Percentiles rank a stretch among this genome's conserved stretches.
Evolutionary conservation across 768 basidiomycete species (phyloP).

Genomic region (Mycena rosella): DNA sequence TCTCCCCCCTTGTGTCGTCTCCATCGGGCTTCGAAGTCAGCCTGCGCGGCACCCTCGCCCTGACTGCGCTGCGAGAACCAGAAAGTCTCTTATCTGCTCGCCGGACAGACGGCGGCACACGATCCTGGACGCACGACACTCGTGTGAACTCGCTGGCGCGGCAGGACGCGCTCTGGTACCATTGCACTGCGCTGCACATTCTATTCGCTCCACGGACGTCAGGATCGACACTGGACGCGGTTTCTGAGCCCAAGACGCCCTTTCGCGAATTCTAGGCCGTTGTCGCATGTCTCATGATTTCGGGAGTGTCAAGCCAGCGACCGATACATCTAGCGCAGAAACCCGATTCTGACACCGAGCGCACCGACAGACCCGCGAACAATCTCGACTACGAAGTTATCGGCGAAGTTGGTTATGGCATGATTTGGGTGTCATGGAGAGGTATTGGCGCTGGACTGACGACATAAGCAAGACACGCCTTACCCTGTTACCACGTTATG

Average conservation of each 20-base stretch:
- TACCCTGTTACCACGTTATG: too few relatives aligned
- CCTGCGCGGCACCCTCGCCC: slow-evolving; percentile 47
- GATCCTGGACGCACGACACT: slow-evolving; percentile 26
- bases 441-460: slow-evolving; percentile 43
- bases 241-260: slow-evolving; percentile 20
- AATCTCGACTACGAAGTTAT: slow-evolving; percentile 39
- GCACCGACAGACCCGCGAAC: slow-evolving; percentile 18
- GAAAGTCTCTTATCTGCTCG: slow-evolving; percentile 44
- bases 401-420: slow-evolving; percentile 54
- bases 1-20: slow-evolving; percentile 33
- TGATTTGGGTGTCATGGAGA: slow-evolving; percentile 57
- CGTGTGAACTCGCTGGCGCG: slow-evolving; percentile 56
- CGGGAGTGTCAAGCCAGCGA: slow-evolving; percentile 16
- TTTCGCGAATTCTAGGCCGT: slow-evolving; percentile 28
- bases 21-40: slow-evolving; percentile 36
- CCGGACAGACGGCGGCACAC: slow-evolving; percentile 16
- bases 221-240: slow-evolving; percentile 7
- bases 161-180: slow-evolving; percentile 67
- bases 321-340: slow-evolving; percentile 12
- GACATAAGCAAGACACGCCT: neutral
- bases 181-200: slow-evolving; percentile 59
- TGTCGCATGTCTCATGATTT: slow-evolving; percentile 15
- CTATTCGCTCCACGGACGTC: slow-evolving; percentile 40
- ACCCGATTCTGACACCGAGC: slow-evolving; percentile 8
- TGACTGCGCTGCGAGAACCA: slow-evolving; percentile 56